Evolutionary conservation across 768 basidiomycete species (phyloP).

Genomic region (Megacollybia marginata): DNA sequence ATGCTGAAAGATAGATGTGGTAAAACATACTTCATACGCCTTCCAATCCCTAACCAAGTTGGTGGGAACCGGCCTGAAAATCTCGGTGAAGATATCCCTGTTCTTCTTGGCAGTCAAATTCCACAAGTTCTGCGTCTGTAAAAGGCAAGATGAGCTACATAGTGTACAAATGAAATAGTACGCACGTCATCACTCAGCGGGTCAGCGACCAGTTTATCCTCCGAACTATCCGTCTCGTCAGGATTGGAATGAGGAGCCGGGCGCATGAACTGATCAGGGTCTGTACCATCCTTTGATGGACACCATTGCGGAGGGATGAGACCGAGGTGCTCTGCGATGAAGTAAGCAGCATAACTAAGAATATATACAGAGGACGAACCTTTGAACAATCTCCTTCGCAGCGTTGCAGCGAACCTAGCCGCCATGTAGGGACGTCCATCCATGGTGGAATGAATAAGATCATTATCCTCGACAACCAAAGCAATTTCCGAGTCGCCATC

Average conservation of each 20-base stretch:
- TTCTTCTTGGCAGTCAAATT: slow-evolving; percentile 70
- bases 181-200: slow-evolving; percentile 48
- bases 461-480: slow-evolving; percentile 83
- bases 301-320: slow-evolving; percentile 65
- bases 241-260: slow-evolving; percentile 67
- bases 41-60: slow-evolving; percentile 77
- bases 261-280: slow-evolving; percentile 61
- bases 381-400: slow-evolving; percentile 78
- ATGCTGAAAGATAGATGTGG: slow-evolving; percentile 1
- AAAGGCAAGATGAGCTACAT: too few species aligned
- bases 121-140: slow-evolving; percentile 46
- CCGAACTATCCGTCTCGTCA: slow-evolving; percentile 50
- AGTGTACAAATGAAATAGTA: too few species aligned
- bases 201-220: slow-evolving; percentile 71
- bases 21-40: slow-evolving; percentile 58
- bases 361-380: slow-evolving; percentile 33
- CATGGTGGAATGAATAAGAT: slow-evolving; percentile 71
- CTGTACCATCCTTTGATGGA: slow-evolving; percentile 24
- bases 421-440: slow-evolving; percentile 68
- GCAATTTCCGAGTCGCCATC: slow-evolving; percentile 96
- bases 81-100: slow-evolving; percentile 76
- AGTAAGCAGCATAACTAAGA: slow-evolving; percentile 3
- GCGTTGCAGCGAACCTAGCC: slow-evolving; percentile 72
- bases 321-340: slow-evolving; percentile 69
- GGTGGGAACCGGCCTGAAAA: slow-evolving; percentile 82